A percentile compares a stretch with the other conserved stretches of the same genome.
Conservation (phyloP, 139 green algal species). For the Chlorella sp. region DNA sequence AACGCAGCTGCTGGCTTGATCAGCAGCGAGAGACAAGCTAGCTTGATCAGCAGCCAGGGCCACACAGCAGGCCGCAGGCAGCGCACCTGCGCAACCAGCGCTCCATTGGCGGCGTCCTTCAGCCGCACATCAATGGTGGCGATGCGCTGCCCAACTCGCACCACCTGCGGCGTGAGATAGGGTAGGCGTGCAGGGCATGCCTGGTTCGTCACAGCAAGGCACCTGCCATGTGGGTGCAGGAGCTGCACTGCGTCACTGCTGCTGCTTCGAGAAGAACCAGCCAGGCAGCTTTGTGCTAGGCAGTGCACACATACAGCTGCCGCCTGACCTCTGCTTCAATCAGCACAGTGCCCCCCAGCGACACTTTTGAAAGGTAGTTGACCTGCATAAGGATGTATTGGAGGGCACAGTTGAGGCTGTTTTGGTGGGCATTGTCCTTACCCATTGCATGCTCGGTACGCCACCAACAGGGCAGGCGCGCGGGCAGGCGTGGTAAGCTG, state of each 20-base stretch:
- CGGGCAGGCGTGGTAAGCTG: too few relatives aligned
- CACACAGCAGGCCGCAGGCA: not conserved
- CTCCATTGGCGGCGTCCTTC: not conserved
- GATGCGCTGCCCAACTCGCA: not conserved
- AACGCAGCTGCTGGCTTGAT: too few relatives aligned
- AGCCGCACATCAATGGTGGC: slow-evolving; percentile 17
- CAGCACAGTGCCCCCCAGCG: slow-evolving; percentile 5
- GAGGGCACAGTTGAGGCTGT: too few relatives aligned
- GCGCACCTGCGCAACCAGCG: not conserved
- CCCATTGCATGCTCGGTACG: too few relatives aligned
- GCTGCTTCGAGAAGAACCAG: too few relatives aligned
- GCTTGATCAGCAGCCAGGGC: not conserved
- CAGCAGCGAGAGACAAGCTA: too few relatives aligned
- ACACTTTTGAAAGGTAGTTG: slow-evolving; percentile 29
- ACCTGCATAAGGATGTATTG: too few relatives aligned
- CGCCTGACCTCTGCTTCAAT: not conserved
- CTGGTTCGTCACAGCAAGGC: too few relatives aligned
- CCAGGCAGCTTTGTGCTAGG: too few relatives aligned
- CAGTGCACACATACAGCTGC: not conserved
- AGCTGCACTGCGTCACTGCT: not conserved
- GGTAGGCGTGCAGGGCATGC: not conserved
- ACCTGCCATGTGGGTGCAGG: not conserved
- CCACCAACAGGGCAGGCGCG: too few relatives aligned
- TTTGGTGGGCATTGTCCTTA: too few relatives aligned
- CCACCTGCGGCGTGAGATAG: not conserved